Evolutionary conservation across 2,329 filamentous ascomycete genomes (phyloP).

Genomic region (Microdochium nivale): DNA sequence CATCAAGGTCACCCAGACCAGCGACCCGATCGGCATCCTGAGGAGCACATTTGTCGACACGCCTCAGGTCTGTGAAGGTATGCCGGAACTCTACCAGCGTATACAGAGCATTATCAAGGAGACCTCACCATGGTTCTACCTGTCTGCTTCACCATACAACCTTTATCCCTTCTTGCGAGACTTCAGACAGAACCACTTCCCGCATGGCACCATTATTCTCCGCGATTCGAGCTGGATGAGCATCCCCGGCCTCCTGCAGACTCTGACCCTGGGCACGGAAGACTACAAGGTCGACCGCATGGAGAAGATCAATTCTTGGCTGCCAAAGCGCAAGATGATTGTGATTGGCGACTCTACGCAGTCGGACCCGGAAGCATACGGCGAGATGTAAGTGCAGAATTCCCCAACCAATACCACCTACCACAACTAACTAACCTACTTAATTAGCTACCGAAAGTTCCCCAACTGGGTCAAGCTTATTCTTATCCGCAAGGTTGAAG

Average conservation of each 20-base stretch:
- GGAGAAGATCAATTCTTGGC: constrained; percentile 66
- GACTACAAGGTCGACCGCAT: constrained; percentile 81
- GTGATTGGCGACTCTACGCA: constrained; percentile 88
- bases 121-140: constrained; percentile 78
- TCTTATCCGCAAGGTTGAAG: constrained; percentile 74
- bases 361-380: constrained; percentile 84
- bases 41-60: constrained; percentile 74
- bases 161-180: constrained; percentile 76
- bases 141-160: constrained; percentile 90
- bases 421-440: not conserved
- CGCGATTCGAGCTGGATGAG: constrained; percentile 84
- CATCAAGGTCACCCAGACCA: constrained; percentile 83
- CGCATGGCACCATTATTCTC: constrained; percentile 71
- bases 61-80: constrained; percentile 63
- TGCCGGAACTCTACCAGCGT: constrained; percentile 74
- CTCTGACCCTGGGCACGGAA: constrained; percentile 71
- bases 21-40: constrained; percentile 71
- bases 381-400: constrained; percentile 53
- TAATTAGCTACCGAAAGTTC: constrained; percentile 47
- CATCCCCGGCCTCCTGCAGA: constrained; percentile 67
- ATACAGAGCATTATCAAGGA: constrained; percentile 45
- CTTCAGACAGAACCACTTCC: constrained; percentile 66
- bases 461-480: constrained; percentile 76
- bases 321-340: constrained; percentile 72
- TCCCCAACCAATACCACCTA: not conserved